These are phyloP conservation scores for Trichosporon asahii DNA, from an alignment of 1,284 basidiomycete species.

Conservation along the genomic window DNA sequence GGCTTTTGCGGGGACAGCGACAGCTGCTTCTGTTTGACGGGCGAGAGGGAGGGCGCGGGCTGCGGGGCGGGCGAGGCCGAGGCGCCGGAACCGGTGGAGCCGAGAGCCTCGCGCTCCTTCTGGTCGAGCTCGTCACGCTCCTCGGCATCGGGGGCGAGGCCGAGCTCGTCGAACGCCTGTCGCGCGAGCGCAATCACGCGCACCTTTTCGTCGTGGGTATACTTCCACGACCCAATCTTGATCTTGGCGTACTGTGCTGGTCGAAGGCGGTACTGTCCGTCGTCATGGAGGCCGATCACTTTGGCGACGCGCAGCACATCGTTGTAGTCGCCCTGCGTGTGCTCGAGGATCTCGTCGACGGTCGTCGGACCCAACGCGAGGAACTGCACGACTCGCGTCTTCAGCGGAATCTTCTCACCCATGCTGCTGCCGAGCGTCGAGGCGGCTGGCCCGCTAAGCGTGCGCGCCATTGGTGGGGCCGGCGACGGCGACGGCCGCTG, in stretches of 20 bases:
- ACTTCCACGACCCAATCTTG: slow-evolving; percentile 42
- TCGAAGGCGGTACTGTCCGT: slow-evolving; percentile 29
- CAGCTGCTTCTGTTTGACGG: neutral
- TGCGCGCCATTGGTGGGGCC: slow-evolving; percentile 15
- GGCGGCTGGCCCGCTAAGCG: slow-evolving; percentile 21
- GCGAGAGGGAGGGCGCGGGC: neutral
- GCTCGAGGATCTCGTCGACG: slow-evolving; percentile 31
- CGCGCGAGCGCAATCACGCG: slow-evolving; percentile 35
- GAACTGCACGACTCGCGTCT: slow-evolving; percentile 46
- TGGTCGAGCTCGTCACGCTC: slow-evolving; percentile 39
- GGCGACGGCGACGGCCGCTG: slow-evolving; percentile 4
- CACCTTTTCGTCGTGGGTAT: slow-evolving; percentile 40
- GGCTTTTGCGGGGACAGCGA: neutral
- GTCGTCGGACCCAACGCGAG: slow-evolving; percentile 40
- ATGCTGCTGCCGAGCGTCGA: slow-evolving; percentile 10
- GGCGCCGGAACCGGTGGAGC: neutral
- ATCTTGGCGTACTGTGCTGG: slow-evolving; percentile 46
- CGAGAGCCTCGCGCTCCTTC: slow-evolving; percentile 35
- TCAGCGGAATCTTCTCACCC: slow-evolving; percentile 38
- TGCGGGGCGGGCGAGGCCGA: neutral
- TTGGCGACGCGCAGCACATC: slow-evolving; percentile 46
- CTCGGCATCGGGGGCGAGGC: slow-evolving; percentile 34
- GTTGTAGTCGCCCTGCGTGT: slow-evolving; percentile 34
- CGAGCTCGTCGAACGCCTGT: slow-evolving; percentile 45
- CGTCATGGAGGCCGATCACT: slow-evolving; percentile 28